phyloP scores from a whole-genome alignment of 768 basidiomycete species.

The Mycena indigotica region DNA sequence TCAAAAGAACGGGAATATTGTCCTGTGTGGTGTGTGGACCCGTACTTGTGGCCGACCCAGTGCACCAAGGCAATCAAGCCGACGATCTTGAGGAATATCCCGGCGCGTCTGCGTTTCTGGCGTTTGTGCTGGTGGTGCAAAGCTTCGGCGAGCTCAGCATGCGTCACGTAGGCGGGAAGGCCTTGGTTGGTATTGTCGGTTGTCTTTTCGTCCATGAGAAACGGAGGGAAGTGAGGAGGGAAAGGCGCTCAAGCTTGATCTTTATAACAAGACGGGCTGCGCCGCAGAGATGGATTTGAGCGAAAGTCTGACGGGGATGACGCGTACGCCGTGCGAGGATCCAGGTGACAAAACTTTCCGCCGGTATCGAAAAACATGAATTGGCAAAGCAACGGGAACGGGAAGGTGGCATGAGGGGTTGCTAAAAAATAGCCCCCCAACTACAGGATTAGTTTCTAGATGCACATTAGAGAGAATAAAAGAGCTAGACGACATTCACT shows the following conservation, averaged over 20 bases:
- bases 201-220: not conserved
- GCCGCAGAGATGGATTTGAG: too few relatives aligned
- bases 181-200: not conserved
- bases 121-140: not conserved
- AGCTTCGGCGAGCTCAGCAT: not conserved
- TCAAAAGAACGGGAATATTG: not conserved
- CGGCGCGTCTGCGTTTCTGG: not conserved
- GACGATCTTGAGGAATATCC: not conserved
- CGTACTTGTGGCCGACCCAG: slow-evolving; percentile 1
- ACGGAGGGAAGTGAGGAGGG: not conserved
- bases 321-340: too few relatives aligned
- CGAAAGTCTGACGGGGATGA: too few relatives aligned
- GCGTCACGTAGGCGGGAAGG: not conserved
- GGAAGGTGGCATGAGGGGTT: too few relatives aligned
- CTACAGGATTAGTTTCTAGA: too few relatives aligned
- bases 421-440: too few relatives aligned
- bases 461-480: too few relatives aligned
- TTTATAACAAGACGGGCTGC: not conserved
- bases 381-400: too few relatives aligned
- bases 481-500: too few relatives aligned
- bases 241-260: not conserved
- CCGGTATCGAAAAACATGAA: too few relatives aligned
- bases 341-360: too few relatives aligned
- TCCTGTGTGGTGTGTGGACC: not conserved
- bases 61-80: not conserved